These are phyloP conservation scores for Strigomonas culicis DNA, from an alignment of 208 protist genomes.

Conservation along the genomic window DNA sequence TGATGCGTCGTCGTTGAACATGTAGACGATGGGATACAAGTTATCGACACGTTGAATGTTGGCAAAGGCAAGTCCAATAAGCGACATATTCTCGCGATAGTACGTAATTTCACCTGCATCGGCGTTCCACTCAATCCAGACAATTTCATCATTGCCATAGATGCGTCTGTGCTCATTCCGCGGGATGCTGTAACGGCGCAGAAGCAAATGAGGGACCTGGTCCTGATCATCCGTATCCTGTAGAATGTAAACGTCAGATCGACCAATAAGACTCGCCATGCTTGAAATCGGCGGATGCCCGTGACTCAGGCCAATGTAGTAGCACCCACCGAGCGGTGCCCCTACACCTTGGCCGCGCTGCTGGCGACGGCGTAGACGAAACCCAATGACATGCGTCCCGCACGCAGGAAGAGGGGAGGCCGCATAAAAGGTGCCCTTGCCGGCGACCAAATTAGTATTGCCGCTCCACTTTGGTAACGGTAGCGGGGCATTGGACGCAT, in stretches of 20 bases:
- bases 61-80: constrained; percentile 84
- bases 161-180: constrained; percentile 69
- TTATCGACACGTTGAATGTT: constrained; percentile 70
- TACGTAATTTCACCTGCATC: constrained; percentile 83
- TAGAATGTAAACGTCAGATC: constrained; percentile 78
- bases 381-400: constrained; percentile 75
- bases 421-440: constrained; percentile 79
- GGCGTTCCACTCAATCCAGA: constrained; percentile 90
- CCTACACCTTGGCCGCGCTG: constrained; percentile 59
- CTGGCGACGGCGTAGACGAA: constrained; percentile 67
- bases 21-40: constrained; percentile 84
- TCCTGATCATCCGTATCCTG: constrained; percentile 88
- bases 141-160: constrained; percentile 80
- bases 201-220: constrained; percentile 74
- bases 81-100: constrained; percentile 81
- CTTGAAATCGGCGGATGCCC: constrained; percentile 62
- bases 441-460: constrained; percentile 45
- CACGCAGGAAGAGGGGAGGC: constrained; percentile 48
- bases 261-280: constrained; percentile 67
- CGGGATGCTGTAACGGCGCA: constrained; percentile 67
- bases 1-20: constrained; percentile 86
- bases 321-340: constrained; percentile 79
- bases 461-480: constrained; percentile 35
- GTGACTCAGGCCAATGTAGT: constrained; percentile 81
- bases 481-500: not conserved